phyloP scores from a whole-genome alignment of 1,284 basidiomycete genomes.

The Cutaneotrichosporon dermatis region DNA sequence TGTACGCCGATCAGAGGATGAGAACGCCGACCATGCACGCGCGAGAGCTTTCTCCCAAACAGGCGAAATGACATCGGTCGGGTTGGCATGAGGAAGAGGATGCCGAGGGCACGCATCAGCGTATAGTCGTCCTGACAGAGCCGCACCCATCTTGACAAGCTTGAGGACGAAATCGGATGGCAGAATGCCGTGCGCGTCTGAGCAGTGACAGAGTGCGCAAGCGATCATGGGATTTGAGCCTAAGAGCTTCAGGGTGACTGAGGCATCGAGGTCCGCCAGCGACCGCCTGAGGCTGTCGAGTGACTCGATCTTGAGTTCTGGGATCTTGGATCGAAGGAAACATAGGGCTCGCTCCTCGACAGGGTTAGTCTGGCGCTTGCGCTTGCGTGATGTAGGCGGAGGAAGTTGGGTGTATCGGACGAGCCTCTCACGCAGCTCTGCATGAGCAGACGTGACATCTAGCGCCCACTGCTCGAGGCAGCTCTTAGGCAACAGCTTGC shows the following conservation, averaged over 20 bases:
- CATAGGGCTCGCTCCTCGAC: conserved; percentile 1
- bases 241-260: conserved; percentile 7
- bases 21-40: conserved; percentile 14
- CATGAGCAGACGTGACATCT: background rate
- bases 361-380: conserved; percentile 8
- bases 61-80: background rate
- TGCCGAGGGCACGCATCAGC: conserved; percentile 16
- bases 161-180: conserved; percentile 1
- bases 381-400: conserved; percentile 11
- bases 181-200: conserved; percentile 4
- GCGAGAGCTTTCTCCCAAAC: conserved; percentile 8
- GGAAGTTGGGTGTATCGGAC: conserved; percentile 5
- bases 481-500: background rate
- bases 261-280: conserved; percentile 4
- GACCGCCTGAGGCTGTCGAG: conserved; percentile 1
- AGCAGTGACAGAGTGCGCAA: conserved; percentile 14
- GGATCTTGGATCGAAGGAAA: conserved; percentile 9
- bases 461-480: conserved; percentile 4
- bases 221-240: conserved; percentile 6
- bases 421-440: conserved; percentile 10
- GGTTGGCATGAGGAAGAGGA: conserved; percentile 16
- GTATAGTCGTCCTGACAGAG: conserved; percentile 7
- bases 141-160: conserved; percentile 2
- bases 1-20: conserved; percentile 17
- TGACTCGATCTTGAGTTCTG: conserved; percentile 9